Conservation (phyloP, 352 stramenopile species). For the Globisporangium acanthophoron region DNA sequence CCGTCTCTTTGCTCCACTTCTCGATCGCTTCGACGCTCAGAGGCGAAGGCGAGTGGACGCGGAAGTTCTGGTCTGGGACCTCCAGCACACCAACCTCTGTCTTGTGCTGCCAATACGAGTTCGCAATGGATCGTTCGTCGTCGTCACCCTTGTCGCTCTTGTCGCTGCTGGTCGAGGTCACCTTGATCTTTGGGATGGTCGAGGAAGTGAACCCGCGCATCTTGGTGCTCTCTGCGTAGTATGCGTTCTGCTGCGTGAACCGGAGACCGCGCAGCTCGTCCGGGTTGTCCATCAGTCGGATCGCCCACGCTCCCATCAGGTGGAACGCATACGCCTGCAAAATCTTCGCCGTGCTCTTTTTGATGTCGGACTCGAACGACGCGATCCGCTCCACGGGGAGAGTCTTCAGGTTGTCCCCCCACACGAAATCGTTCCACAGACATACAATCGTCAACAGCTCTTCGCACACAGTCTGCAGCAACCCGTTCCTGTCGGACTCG, state of each 20-base stretch:
- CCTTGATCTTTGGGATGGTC: constrained; percentile 1
- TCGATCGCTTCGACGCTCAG: constrained; percentile 23
- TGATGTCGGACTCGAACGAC: constrained; percentile 57
- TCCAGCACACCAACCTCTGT: constrained; percentile 4
- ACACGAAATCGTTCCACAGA: constrained; percentile 78
- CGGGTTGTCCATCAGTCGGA: constrained; percentile 34
- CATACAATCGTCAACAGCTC: constrained; percentile 69
- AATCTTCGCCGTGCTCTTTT: constrained; percentile 54
- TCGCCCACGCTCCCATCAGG: constrained; percentile 51
- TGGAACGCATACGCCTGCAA: constrained; percentile 51
- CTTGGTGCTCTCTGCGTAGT: constrained; percentile 51
- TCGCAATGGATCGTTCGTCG: constrained; percentile 24
- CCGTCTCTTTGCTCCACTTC: constrained; percentile 24
- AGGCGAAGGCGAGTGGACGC: constrained; percentile 1
- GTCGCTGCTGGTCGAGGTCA: constrained; percentile 4
- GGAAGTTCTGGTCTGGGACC: constrained; percentile 5
- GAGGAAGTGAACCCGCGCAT: constrained; percentile 7
- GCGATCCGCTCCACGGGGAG: constrained; percentile 44
- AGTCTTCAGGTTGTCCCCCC: constrained; percentile 45
- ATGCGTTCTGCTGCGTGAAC: constrained; percentile 67
- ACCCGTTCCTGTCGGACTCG: constrained; percentile 47
- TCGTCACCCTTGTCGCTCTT: constrained; percentile 2
- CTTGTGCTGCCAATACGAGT: constrained; percentile 42
- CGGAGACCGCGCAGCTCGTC: constrained; percentile 40
- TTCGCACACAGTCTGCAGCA: constrained; percentile 64